Evolutionary conservation across 2,329 filamentous ascomycete genomes (phyloP), one percentile per base, ranked within the genome.

Genomic region (Aspergillus neotritici): DNA sequence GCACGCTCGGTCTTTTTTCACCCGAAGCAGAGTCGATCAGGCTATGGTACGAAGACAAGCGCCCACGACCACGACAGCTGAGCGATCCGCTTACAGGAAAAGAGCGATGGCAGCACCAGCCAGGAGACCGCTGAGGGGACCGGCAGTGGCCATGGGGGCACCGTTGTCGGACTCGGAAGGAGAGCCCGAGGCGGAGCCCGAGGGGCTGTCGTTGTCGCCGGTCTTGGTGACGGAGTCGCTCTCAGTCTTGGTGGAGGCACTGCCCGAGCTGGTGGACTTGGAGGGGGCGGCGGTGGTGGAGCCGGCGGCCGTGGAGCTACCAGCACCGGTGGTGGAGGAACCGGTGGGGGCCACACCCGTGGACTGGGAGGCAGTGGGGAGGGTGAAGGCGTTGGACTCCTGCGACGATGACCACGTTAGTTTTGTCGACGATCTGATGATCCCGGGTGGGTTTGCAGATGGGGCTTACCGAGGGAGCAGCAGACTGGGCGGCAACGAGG

Each of bases 71-170:
- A 25, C 7, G 21, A 25, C 21, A 25, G 7, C 10, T n/a, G 31
- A 14, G 21, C 28, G 36, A 11, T 34, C 42, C 32, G 29, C 49
- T 65, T 66, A 72, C 51, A 72, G 55, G 48, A 73, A 60, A 51
- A 66, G 65, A 52, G 67, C 65, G 36, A 73, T 54, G 37, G 67
- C 58, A 47, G 63, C 60, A 56, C 68, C 69, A 50, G 68, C 70
- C 15, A 70, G 56, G 39, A 71, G 55, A 16, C 60, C 57, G 21
- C 21, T 25, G 17, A 58, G 50, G 21, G 68, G 62, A 42, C 50
- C 66, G 37, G 63, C 64, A 29, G 66, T 69, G 43, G 60, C 61
- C 30, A 65, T 53, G 44, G 65, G 55, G 44, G 63, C 57, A 50
- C 50, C 62, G 33, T 53, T 59, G n/a, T 55, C 56, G 34, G 58